Evolutionary conservation across 2,329 filamentous ascomycete species (phyloP).

Genomic region (Apiospora koreana): DNA sequence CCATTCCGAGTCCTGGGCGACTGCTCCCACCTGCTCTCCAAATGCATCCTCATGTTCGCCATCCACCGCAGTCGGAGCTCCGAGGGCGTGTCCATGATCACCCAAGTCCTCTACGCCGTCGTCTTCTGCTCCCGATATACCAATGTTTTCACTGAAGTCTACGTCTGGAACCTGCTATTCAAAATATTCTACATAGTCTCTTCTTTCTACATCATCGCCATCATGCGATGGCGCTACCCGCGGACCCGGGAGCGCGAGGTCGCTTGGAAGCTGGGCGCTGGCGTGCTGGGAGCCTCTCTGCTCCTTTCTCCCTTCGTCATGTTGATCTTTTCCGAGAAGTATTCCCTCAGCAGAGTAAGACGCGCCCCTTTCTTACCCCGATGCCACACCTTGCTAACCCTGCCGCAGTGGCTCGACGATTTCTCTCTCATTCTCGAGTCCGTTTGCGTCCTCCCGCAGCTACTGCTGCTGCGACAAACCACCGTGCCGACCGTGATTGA

Average conservation of each 20-base stretch:
- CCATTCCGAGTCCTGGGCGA: slow-evolving; percentile 79
- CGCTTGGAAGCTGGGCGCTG: slow-evolving; percentile 86
- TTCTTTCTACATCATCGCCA: slow-evolving; percentile 80
- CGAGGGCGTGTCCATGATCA: slow-evolving; percentile 90
- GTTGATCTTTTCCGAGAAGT: slow-evolving; percentile 61
- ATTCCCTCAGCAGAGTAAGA: slow-evolving; percentile 54
- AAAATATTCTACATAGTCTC: slow-evolving; percentile 88
- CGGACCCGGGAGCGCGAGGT: slow-evolving; percentile 88
- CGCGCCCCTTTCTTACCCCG: neutral
- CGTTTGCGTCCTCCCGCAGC: slow-evolving; percentile 85
- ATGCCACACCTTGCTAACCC: neutral
- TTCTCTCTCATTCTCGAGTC: slow-evolving; percentile 94
- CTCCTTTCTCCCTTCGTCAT: slow-evolving; percentile 72
- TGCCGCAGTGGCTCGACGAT: slow-evolving; percentile 72
- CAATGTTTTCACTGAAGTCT: slow-evolving; percentile 67
- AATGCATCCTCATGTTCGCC: slow-evolving; percentile 86
- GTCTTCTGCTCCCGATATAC: slow-evolving; percentile 89
- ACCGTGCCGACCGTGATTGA: slow-evolving; percentile 94
- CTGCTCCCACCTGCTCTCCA: slow-evolving; percentile 80
- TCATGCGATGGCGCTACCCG: slow-evolving; percentile 86
- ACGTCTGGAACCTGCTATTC: slow-evolving; percentile 73
- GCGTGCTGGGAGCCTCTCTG: slow-evolving; percentile 65
- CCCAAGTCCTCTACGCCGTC: slow-evolving; percentile 80
- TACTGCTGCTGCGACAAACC: slow-evolving; percentile 90
- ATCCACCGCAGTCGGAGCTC: slow-evolving; percentile 88